phyloP scores from a whole-genome alignment of 2,329 filamentous ascomycete species.

The Diatrype stigma region DNA sequence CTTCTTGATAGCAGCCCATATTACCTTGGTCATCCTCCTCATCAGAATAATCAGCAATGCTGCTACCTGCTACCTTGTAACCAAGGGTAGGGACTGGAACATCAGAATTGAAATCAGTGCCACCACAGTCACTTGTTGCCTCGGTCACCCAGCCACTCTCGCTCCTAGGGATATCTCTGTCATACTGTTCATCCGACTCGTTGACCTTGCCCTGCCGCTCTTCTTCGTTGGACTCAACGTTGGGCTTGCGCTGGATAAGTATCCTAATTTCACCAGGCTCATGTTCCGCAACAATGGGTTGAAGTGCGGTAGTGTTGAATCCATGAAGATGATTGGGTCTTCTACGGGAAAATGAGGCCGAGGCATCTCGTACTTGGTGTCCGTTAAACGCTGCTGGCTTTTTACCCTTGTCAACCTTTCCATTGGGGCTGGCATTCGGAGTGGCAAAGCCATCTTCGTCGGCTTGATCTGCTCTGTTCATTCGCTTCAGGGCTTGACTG shows the following conservation, averaged over 20 bases:
- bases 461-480: slow-evolving; percentile 22
- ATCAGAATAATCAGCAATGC: slow-evolving; percentile 43
- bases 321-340: slow-evolving; percentile 7
- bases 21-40: slow-evolving; percentile 7
- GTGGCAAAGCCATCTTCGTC: slow-evolving; percentile 18
- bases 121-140: slow-evolving; percentile 25
- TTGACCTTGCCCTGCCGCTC: not conserved
- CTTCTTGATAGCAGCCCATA: too few relatives aligned
- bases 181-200: not conserved
- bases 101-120: slow-evolving; percentile 5
- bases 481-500: slow-evolving; percentile 34
- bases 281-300: not conserved
- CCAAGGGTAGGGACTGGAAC: not conserved
- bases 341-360: not conserved
- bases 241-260: slow-evolving; percentile 9
- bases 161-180: slow-evolving; percentile 9
- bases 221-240: not conserved
- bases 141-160: slow-evolving; percentile 38
- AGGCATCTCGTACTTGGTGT: not conserved
- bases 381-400: not conserved
- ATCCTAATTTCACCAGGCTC: slow-evolving; percentile 14
- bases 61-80: slow-evolving; percentile 33
- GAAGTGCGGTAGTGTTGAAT: slow-evolving; percentile 3
- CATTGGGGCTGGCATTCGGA: slow-evolving; percentile 8
- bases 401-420: not conserved